These are phyloP conservation scores for Acacia confusa DNA, from an alignment of 306 rosid genomes.

Conservation along the genomic window DNA sequence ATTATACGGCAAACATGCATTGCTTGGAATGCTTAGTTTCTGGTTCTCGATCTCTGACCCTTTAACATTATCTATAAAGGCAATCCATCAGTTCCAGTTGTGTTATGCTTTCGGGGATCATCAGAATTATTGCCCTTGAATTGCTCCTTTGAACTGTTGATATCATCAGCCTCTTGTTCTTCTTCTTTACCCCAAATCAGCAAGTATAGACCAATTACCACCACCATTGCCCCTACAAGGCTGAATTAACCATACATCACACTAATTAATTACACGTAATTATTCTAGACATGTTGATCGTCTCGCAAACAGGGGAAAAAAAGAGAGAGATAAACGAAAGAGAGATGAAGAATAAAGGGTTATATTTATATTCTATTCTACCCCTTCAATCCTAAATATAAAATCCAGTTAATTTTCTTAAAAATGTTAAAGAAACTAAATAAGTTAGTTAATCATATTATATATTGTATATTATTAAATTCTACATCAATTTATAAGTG, in stretches of 20 bases:
- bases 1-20: neutral
- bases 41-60: neutral
- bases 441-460: too few relatives aligned
- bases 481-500: too few relatives aligned
- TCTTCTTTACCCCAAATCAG: slow-evolving; percentile 87
- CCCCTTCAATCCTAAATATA: too few relatives aligned
- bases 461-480: too few relatives aligned
- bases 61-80: neutral
- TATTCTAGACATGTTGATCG: neutral
- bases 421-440: too few relatives aligned
- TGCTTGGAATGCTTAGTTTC: neutral
- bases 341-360: neutral
- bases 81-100: neutral
- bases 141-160: neutral
- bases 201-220: slow-evolving; percentile 66
- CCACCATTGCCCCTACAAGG: slow-evolving; percentile 64
- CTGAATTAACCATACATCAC: slow-evolving; percentile 36
- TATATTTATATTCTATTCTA: too few relatives aligned
- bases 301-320: too few relatives aligned
- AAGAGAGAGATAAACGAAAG: too few relatives aligned
- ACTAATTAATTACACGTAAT: neutral
- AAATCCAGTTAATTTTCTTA: too few relatives aligned
- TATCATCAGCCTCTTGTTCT: slow-evolving; percentile 32
- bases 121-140: neutral
- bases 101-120: neutral